phyloP scores from a whole-genome alignment of 129 eudicot genomes.

The carrot (Daucus carota) region DNA sequence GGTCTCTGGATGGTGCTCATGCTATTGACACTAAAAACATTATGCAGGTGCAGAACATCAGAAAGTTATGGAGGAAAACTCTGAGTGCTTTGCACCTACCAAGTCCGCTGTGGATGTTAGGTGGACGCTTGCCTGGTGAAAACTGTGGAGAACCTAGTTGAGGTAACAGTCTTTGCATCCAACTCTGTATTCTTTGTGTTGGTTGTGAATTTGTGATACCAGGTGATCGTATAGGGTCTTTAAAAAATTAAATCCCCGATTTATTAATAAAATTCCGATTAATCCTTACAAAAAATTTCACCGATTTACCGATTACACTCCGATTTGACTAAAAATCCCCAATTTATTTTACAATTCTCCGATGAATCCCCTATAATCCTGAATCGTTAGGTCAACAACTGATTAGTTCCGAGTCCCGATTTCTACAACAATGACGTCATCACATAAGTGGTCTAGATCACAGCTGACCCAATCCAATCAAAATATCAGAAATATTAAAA shows the following conservation, averaged over 20 bases:
- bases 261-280: too few species aligned
- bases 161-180: slow-evolving; percentile 11
- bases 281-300: too few species aligned
- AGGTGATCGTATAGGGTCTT: too few species aligned
- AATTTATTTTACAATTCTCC: too few species aligned
- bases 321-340: too few species aligned
- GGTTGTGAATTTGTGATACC: background rate
- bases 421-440: too few species aligned
- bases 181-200: background rate
- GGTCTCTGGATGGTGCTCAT: background rate
- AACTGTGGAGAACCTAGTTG: background rate
- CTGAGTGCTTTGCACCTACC: background rate
- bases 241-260: too few species aligned
- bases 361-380: too few species aligned
- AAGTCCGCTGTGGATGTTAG: background rate
- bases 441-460: background rate
- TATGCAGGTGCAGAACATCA: slow-evolving; percentile 10
- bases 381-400: too few species aligned
- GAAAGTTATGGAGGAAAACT: background rate
- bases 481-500: background rate
- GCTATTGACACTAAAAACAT: background rate
- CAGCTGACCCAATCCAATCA: slow-evolving; percentile 1
- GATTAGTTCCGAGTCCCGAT: too few species aligned
- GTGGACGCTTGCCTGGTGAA: background rate
- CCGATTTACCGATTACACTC: too few species aligned